Evolutionary conservation across 768 basidiomycete species (phyloP).

Genomic region (Polyporus arcularius): DNA sequence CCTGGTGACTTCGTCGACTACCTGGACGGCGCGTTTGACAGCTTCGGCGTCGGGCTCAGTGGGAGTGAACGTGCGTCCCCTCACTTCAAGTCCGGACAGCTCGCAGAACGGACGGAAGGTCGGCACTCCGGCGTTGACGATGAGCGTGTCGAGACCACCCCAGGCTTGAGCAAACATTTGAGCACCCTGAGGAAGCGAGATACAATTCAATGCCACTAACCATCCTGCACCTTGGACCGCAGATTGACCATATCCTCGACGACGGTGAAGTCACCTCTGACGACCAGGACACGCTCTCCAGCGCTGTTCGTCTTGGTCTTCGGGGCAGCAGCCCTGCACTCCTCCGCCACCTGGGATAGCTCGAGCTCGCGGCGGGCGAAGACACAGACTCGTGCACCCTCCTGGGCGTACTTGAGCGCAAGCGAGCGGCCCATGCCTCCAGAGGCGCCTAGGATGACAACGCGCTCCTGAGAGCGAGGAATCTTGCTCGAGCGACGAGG

Average conservation of each 20-base stretch:
- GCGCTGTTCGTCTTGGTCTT: background rate
- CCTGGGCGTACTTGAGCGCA: slow-evolving; percentile 66
- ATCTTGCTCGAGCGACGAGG: slow-evolving; percentile 35
- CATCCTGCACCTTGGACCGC: slow-evolving; percentile 49
- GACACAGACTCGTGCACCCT: slow-evolving; percentile 75
- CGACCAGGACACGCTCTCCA: background rate
- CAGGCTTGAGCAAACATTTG: slow-evolving; percentile 51
- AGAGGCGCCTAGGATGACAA: slow-evolving; percentile 81
- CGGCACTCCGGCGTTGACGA: slow-evolving; percentile 83
- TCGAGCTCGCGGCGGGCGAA: slow-evolving; percentile 63
- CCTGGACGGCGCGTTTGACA: slow-evolving; percentile 56
- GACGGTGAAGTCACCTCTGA: slow-evolving; percentile 59
- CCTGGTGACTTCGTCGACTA: slow-evolving; percentile 54
- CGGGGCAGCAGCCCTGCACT: slow-evolving; percentile 46
- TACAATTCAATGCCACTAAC: slow-evolving; percentile 40
- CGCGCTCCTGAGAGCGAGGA: slow-evolving; percentile 55
- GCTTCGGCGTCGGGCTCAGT: slow-evolving; percentile 51
- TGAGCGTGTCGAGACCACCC: slow-evolving; percentile 79
- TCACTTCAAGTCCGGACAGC: slow-evolving; percentile 56
- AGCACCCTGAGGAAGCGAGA: background rate
- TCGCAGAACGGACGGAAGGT: slow-evolving; percentile 75
- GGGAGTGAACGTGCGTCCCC: slow-evolving; percentile 35
- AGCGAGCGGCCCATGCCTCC: slow-evolving; percentile 79
- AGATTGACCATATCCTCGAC: too few species aligned
- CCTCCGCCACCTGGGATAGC: slow-evolving; percentile 58